phyloP scores from a whole-genome alignment of 768 basidiomycete genomes.

The Agrocybe praecox region DNA sequence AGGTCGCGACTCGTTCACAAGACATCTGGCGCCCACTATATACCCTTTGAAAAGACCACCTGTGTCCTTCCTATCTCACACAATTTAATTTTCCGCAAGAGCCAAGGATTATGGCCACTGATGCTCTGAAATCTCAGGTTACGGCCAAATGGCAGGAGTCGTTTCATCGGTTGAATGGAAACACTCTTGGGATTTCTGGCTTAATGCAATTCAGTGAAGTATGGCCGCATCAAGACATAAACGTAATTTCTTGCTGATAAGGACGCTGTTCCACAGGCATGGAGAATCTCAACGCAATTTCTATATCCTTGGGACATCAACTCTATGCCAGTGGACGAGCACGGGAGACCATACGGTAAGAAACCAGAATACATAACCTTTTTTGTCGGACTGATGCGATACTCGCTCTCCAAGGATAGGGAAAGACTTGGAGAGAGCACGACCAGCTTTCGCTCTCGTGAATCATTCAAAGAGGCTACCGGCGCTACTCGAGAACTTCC shows the following conservation, averaged over 20 bases:
- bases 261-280: slow-evolving; percentile 54
- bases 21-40: no score
- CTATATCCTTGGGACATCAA: slow-evolving; percentile 57
- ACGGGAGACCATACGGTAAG: slow-evolving; percentile 15
- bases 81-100: no score
- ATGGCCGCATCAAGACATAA: slow-evolving; percentile 1
- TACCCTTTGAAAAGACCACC: no score
- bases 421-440: slow-evolving; percentile 50
- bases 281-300: slow-evolving; percentile 56
- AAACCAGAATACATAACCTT: background rate
- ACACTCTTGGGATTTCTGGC: slow-evolving; percentile 62
- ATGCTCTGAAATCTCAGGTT: slow-evolving; percentile 66
- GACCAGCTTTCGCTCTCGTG: slow-evolving; percentile 59
- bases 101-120: slow-evolving; percentile 56
- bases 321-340: slow-evolving; percentile 7
- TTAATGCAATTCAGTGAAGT: slow-evolving; percentile 69
- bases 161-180: slow-evolving; percentile 63
- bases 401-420: slow-evolving; percentile 9
- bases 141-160: slow-evolving; percentile 73
- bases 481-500: slow-evolving; percentile 68
- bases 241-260: background rate
- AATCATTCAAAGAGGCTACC: slow-evolving; percentile 62
- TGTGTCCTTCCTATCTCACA: no score
- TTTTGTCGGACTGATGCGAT: slow-evolving; percentile 5
- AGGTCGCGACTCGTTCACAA: no score